phyloP scores from a whole-genome alignment of 305 asterid species.

The Andrographis paniculata region DNA sequence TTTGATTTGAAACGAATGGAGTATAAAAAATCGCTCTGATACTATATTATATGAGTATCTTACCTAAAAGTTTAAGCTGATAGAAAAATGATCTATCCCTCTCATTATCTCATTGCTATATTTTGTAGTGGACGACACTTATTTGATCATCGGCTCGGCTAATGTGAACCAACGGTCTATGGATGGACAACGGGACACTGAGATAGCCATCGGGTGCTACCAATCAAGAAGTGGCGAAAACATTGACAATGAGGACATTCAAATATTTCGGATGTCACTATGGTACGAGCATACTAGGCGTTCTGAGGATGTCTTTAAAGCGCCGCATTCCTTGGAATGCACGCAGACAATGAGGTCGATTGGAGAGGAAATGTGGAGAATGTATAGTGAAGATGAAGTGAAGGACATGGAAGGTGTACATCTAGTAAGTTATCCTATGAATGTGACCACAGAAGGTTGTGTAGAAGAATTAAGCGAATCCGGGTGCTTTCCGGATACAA shows the following conservation, averaged over 20 bases:
- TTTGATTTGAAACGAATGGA: too few species aligned
- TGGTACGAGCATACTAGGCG: constrained; percentile 83
- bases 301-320: constrained; percentile 34
- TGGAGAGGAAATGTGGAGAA: constrained; percentile 73
- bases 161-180: constrained; percentile 87
- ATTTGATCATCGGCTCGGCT: constrained; percentile 77
- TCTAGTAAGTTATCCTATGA: constrained; percentile 60
- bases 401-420: constrained; percentile 73
- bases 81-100: too few species aligned
- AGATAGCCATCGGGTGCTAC: constrained; percentile 84
- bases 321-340: constrained; percentile 62
- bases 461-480: constrained; percentile 46
- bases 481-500: constrained; percentile 63
- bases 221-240: constrained; percentile 35
- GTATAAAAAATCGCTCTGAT: too few species aligned
- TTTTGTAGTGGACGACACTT: constrained; percentile 70
- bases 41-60: too few species aligned
- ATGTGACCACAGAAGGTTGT: constrained; percentile 38
- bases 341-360: constrained; percentile 35
- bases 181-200: constrained; percentile 94
- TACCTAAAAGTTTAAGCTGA: too few species aligned
- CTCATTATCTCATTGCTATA: too few species aligned
- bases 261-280: constrained; percentile 62
- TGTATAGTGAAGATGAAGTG: constrained; percentile 52
- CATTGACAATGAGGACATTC: constrained; percentile 33